Conservation (phyloP, 2,329 filamentous ascomycete species). For the Esteya vermicola region DNA sequence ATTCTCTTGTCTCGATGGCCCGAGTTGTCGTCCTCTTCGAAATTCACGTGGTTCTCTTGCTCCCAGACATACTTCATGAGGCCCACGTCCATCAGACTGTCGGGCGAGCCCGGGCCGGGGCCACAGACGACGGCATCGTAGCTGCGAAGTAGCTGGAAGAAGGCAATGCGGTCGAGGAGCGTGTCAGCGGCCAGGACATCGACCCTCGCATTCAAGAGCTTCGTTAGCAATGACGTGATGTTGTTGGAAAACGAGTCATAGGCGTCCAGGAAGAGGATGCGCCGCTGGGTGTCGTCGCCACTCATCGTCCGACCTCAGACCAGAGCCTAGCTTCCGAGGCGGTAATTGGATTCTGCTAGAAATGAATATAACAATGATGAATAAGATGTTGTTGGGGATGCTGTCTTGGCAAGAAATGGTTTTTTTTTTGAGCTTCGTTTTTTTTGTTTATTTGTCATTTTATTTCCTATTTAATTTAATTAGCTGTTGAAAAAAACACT, state of each 20-base stretch:
- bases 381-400: too few relatives aligned
- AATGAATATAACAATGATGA: too few relatives aligned
- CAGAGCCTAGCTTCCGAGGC: too few relatives aligned
- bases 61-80: conserved; percentile 67
- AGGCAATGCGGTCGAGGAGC: conserved; percentile 27
- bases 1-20: too few relatives aligned
- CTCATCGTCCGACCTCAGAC: too few relatives aligned
- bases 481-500: too few relatives aligned
- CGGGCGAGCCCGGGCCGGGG: conserved; percentile 76
- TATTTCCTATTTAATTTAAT: too few relatives aligned
- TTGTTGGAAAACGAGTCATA: conserved; percentile 97
- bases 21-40: not conserved
- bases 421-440: too few relatives aligned
- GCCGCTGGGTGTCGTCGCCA: not conserved
- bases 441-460: too few relatives aligned
- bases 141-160: conserved; percentile 34
- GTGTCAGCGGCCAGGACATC: conserved; percentile 59
- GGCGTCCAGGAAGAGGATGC: conserved; percentile 79
- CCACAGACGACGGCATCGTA: conserved; percentile 84
- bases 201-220: conserved; percentile 52
- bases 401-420: too few relatives aligned
- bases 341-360: too few relatives aligned
- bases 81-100: conserved; percentile 60
- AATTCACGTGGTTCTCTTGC: conserved; percentile 23
- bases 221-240: conserved; percentile 68